These are phyloP conservation scores for Takashimella koratensis DNA, from an alignment of 1,284 basidiomycete genomes.

Conservation along the genomic window DNA sequence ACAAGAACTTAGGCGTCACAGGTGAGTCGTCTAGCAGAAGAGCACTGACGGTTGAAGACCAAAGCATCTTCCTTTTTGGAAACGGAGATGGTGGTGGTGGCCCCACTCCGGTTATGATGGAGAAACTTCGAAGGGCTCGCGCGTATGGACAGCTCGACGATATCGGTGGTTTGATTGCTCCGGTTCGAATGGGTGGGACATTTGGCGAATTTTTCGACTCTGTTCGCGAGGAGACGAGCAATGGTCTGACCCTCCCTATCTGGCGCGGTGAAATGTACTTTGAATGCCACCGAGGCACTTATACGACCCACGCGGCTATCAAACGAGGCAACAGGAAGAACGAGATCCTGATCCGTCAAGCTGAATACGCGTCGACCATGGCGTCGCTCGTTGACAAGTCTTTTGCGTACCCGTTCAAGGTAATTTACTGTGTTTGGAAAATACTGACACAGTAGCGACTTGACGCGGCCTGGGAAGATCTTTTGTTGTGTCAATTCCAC, in stretches of 20 bases:
- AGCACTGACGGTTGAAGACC: not conserved
- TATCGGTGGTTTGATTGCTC: too few species aligned
- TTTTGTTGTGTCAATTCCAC: constrained; percentile 81
- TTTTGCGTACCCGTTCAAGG: constrained; percentile 60
- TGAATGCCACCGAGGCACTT: constrained; percentile 68
- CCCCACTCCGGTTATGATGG: constrained; percentile 65
- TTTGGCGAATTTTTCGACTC: constrained; percentile 76
- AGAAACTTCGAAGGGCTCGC: constrained; percentile 82
- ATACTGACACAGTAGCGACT: constrained; percentile 65
- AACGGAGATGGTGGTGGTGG: constrained; percentile 70
- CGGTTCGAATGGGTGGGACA: too few species aligned
- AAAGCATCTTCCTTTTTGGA: constrained; percentile 74
- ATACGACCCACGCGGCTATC: constrained; percentile 82
- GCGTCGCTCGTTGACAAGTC: constrained; percentile 62
- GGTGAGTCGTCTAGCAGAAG: not conserved
- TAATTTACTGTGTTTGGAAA: too few species aligned
- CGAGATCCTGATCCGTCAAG: constrained; percentile 80
- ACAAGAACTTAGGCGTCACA: not conserved
- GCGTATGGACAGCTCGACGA: too few species aligned
- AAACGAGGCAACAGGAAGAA: constrained; percentile 90
- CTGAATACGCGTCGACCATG: constrained; percentile 74
- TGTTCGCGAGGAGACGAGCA: constrained; percentile 61
- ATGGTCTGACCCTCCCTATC: constrained; percentile 71
- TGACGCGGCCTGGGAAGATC: constrained; percentile 83
- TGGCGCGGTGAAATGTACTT: constrained; percentile 89